Conservation (phyloP, 352 stramenopile species). For the Hyphochytrium catenoides region DNA sequence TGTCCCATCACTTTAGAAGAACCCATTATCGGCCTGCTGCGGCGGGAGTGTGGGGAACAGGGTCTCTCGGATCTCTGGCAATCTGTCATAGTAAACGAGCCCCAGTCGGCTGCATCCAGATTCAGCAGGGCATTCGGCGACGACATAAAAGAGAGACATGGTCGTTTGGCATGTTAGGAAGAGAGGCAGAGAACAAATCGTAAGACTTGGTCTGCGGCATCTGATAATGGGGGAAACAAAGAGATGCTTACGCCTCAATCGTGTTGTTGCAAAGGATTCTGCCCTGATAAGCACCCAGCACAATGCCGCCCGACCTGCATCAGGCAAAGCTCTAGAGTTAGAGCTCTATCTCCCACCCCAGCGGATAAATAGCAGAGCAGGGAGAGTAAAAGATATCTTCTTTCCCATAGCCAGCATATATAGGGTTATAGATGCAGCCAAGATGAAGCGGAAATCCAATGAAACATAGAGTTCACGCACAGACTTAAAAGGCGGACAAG, state of each 20-base stretch:
- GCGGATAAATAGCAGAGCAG: too few species aligned
- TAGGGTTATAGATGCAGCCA: too few species aligned
- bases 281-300: slow-evolving; percentile 64
- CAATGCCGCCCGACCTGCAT: slow-evolving; percentile 52
- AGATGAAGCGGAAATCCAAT: slow-evolving; percentile 8
- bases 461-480: slow-evolving; percentile 6
- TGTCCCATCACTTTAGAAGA: too few species aligned
- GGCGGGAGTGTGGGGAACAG: slow-evolving; percentile 25
- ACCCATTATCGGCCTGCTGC: too few species aligned
- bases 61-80: slow-evolving; percentile 43
- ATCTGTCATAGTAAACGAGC: slow-evolving; percentile 54
- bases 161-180: not conserved
- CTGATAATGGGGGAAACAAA: too few species aligned
- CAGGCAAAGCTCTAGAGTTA: too few species aligned
- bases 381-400: too few species aligned
- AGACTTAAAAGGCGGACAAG: slow-evolving; percentile 1
- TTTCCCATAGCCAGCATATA: too few species aligned
- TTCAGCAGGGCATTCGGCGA: not conserved
- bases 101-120: slow-evolving; percentile 18
- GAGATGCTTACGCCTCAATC: slow-evolving; percentile 60
- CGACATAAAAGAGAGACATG: not conserved
- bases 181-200: not conserved
- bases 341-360: too few species aligned
- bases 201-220: too few species aligned
- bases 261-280: slow-evolving; percentile 97